Percentiles rank a stretch among this genome's conserved stretches.
phyloP scores from a whole-genome alignment of 73 alveolate species.

The Blepharisma japonicum region DNA sequence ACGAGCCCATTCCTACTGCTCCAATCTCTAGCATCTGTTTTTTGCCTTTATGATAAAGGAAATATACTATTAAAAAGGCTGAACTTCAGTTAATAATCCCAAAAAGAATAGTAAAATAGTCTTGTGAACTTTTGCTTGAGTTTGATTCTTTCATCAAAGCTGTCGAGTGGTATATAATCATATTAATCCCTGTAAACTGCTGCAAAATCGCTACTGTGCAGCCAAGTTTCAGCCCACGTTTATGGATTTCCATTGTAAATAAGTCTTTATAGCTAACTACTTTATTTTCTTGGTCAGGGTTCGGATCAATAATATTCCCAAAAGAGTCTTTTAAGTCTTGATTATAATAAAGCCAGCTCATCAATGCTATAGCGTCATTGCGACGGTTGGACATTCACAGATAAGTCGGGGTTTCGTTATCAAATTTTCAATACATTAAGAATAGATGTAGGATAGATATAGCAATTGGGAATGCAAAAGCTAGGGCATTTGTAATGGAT shows the following conservation, averaged over 20 bases:
- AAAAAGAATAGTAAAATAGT: neutral
- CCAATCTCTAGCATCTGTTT: neutral
- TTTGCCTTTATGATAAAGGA: neutral
- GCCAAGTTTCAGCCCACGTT: neutral
- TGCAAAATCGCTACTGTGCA: slow-evolving; percentile 14
- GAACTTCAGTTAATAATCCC: neutral
- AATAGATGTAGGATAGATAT: neutral
- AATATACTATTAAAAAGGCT: neutral
- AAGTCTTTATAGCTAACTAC: neutral
- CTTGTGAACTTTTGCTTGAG: too few relatives aligned
- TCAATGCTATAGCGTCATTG: neutral
- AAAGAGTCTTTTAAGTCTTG: neutral
- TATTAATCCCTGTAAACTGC: slow-evolving; percentile 17
- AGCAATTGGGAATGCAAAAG: neutral
- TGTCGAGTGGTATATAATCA: neutral
- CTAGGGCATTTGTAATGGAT: neutral
- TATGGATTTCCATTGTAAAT: neutral
- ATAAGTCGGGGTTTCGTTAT: slow-evolving; percentile 7
- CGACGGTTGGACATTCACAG: neutral
- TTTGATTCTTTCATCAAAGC: neutral
- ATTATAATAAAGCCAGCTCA: neutral
- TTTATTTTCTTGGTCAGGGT: neutral
- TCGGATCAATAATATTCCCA: neutral
- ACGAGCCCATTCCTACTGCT: neutral
- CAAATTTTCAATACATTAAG: neutral